Conservation (phyloP, 768 basidiomycete species). For the Boletus edulis region DNA sequence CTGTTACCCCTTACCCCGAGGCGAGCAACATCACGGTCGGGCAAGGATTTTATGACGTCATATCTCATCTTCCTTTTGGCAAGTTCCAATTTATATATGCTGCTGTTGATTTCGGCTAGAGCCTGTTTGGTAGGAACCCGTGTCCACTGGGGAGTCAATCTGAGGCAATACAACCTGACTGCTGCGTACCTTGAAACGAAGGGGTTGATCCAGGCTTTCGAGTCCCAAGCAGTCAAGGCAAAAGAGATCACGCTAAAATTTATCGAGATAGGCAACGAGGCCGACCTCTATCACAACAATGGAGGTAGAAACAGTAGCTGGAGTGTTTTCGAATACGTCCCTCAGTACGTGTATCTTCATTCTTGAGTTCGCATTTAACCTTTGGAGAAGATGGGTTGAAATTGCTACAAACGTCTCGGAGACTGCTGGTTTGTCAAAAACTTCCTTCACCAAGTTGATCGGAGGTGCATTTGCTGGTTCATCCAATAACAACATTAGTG, state of each 20-base stretch:
- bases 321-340: constrained; percentile 43
- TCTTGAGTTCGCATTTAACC: background rate
- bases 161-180: constrained; percentile 53
- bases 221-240: constrained; percentile 35
- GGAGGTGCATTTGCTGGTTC: constrained; percentile 51
- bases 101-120: background rate
- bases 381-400: constrained; percentile 45
- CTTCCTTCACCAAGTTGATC: constrained; percentile 44
- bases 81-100: constrained; percentile 7
- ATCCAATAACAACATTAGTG: constrained; percentile 38
- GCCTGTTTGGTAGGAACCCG: constrained; percentile 44
- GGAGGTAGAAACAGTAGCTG: constrained; percentile 40
- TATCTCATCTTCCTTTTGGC: constrained; percentile 52
- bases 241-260: constrained; percentile 50
- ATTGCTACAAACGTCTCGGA: constrained; percentile 50
- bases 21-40: constrained; percentile 61
- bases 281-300: constrained; percentile 52
- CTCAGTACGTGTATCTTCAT: constrained; percentile 39
- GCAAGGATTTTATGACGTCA: constrained; percentile 50
- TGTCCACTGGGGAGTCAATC: constrained; percentile 66
- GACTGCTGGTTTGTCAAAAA: constrained; percentile 36
- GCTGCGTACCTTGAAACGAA: constrained; percentile 46
- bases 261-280: constrained; percentile 64
- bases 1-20: constrained; percentile 62
- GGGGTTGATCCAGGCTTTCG: constrained; percentile 49